phyloP scores from a whole-genome alignment of 768 basidiomycete genomes.

The Boletus tomentosulus region DNA sequence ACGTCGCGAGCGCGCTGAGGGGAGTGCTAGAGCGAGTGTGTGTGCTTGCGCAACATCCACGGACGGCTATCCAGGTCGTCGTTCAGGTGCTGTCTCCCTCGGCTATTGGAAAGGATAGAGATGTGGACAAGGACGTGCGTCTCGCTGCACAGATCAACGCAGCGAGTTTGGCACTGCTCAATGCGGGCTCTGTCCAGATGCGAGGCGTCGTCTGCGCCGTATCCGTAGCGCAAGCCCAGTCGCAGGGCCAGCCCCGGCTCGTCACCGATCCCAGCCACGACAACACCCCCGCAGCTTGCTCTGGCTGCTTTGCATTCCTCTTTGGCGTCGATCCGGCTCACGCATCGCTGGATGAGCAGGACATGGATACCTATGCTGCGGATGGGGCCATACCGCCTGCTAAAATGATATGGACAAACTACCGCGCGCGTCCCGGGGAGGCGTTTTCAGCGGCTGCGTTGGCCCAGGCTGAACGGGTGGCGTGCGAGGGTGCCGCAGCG shows the following conservation, averaged over 20 bases:
- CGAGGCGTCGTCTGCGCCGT: slow-evolving; percentile 70
- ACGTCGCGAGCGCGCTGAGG: slow-evolving; percentile 50
- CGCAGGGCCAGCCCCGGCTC: slow-evolving; percentile 35
- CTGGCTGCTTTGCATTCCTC: slow-evolving; percentile 71
- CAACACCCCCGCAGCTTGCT: slow-evolving; percentile 32
- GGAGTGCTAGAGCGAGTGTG: slow-evolving; percentile 57
- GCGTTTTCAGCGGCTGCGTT: slow-evolving; percentile 41
- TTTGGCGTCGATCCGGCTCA: slow-evolving; percentile 24
- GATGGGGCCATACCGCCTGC: slow-evolving; percentile 19
- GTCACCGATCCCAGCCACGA: slow-evolving; percentile 35
- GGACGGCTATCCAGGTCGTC: slow-evolving; percentile 75
- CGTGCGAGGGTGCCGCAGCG: slow-evolving; percentile 39
- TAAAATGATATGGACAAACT: slow-evolving; percentile 26
- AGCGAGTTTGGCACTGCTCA: slow-evolving; percentile 61
- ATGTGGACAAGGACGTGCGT: slow-evolving; percentile 35
- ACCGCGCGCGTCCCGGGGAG: slow-evolving; percentile 12
- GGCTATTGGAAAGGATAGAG: background rate
- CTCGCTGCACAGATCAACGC: slow-evolving; percentile 70
- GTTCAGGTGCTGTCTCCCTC: slow-evolving; percentile 50
- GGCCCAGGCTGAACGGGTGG: slow-evolving; percentile 44
- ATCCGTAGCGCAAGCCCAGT: slow-evolving; percentile 54
- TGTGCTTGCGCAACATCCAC: slow-evolving; percentile 63
- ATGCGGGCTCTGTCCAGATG: slow-evolving; percentile 70
- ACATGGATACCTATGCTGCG: background rate
- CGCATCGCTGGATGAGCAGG: background rate